These are phyloP conservation scores for Flaveria brownii DNA, from an alignment of 129 eudicot species.

Conservation along the genomic window DNA sequence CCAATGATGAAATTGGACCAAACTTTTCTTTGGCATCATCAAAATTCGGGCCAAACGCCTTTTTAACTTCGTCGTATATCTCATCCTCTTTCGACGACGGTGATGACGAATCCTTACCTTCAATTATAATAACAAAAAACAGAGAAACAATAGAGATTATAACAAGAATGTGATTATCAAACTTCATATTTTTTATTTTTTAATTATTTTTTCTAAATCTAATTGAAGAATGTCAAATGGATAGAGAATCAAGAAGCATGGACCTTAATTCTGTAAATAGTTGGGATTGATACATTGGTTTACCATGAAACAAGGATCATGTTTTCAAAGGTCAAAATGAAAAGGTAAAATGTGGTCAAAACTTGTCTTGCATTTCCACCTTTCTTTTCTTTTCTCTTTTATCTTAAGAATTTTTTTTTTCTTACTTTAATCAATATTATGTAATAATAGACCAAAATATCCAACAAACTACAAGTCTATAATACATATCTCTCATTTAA, in stretches of 20 bases:
- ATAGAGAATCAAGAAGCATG: conserved; percentile 9
- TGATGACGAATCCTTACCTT: not conserved
- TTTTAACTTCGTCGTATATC: conserved; percentile 14
- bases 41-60: conserved; percentile 18
- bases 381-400: not conserved
- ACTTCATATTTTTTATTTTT: conserved; percentile 28
- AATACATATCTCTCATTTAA: too few species aligned
- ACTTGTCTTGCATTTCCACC: conserved; percentile 21
- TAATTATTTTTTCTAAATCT: conserved; percentile 8
- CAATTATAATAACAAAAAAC: not conserved
- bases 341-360: conserved; percentile 29
- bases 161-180: conserved; percentile 30
- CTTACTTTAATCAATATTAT: not conserved
- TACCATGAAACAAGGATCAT: conserved; percentile 24
- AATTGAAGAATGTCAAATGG: conserved; percentile 15
- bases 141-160: conserved; percentile 29
- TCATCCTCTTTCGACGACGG: conserved; percentile 16
- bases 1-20: conserved; percentile 33
- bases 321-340: conserved; percentile 11
- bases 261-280: conserved; percentile 23
- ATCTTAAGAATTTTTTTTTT: not conserved
- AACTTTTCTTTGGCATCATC: conserved; percentile 27
- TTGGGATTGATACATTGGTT: conserved; percentile 24
- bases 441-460: too few species aligned
- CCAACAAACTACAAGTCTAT: too few species aligned